A percentile compares a stretch with the other conserved stretches of the same genome.
phyloP scores from a whole-genome alignment of 164 flowering plant species.

The Magnolia sinica region DNA sequence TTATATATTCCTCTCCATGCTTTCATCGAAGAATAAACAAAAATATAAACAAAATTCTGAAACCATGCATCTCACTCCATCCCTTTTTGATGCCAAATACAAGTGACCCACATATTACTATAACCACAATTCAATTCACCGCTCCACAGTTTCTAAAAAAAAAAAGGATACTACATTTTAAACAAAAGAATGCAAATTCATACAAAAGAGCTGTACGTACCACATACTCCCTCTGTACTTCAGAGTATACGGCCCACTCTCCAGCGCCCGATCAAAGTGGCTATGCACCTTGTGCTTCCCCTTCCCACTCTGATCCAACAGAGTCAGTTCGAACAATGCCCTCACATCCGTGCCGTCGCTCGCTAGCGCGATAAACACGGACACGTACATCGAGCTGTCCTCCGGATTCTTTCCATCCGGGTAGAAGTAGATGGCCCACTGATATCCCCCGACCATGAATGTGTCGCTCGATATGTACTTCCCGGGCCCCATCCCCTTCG shows the following conservation, averaged over 20 bases:
- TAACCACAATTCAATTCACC: too few species aligned
- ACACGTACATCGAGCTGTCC: conserved; percentile 66
- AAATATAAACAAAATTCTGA: too few species aligned
- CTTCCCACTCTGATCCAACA: conserved; percentile 79
- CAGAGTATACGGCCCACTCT: conserved; percentile 76
- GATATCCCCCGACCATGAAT: conserved; percentile 77
- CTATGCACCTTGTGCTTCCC: conserved; percentile 81
- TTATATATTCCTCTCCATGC: too few species aligned
- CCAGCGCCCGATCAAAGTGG: conserved; percentile 74
- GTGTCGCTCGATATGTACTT: conserved; percentile 64
- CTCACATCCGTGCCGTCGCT: conserved; percentile 81
- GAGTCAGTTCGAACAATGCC: conserved; percentile 72
- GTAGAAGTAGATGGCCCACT: conserved; percentile 90
- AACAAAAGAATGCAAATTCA: too few species aligned
- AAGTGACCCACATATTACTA: too few species aligned
- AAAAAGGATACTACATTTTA: too few species aligned
- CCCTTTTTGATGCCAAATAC: too few species aligned
- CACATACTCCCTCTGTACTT: conserved; percentile 93
- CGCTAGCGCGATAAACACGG: conserved; percentile 76
- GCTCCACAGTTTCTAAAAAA: too few species aligned
- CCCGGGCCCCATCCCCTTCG: conserved; percentile 84
- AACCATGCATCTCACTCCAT: too few species aligned
- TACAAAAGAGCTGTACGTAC: conserved; percentile 29
- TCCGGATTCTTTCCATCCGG: conserved; percentile 90
- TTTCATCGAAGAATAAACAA: too few species aligned